Percentiles rank a stretch among this genome's conserved stretches.
Conservation (phyloP, 306 rosid species). For the Citrullus colocynthis region DNA sequence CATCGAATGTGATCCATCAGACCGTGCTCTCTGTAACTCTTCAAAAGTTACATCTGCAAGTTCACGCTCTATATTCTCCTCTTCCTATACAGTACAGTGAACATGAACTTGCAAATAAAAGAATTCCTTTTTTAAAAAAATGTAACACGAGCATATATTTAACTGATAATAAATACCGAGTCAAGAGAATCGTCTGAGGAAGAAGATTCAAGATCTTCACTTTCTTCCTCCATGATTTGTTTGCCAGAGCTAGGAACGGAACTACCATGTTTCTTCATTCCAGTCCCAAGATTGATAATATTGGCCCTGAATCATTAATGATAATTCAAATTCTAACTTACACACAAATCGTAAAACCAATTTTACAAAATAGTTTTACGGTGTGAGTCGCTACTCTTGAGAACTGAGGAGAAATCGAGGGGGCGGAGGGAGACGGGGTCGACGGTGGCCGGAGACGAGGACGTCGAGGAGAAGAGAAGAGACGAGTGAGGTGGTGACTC, state of each 20-base stretch:
- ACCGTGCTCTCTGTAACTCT: conserved; percentile 74
- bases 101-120: neutral
- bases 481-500: too few species aligned
- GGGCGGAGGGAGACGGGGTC: too few species aligned
- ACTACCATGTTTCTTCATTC: conserved; percentile 11
- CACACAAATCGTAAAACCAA: neutral
- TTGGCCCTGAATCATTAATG: neutral
- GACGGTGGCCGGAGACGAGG: too few species aligned
- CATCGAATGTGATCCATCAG: conserved; percentile 46
- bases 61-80: conserved; percentile 52
- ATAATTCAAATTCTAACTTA: neutral
- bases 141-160: neutral
- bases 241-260: conserved; percentile 5
- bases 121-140: neutral
- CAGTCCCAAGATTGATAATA: neutral
- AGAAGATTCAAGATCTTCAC: conserved; percentile 13
- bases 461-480: too few species aligned
- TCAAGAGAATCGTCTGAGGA: conserved; percentile 12
- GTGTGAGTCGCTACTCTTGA: too few species aligned
- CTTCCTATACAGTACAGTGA: conserved; percentile 22
- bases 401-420: too few species aligned
- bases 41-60: conserved; percentile 76
- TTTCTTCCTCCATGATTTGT: conserved; percentile 8
- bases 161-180: neutral
- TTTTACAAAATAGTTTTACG: neutral